Evolutionary conservation across 148 eudicot species (phyloP).

Genomic region (Camellia sinensis): DNA sequence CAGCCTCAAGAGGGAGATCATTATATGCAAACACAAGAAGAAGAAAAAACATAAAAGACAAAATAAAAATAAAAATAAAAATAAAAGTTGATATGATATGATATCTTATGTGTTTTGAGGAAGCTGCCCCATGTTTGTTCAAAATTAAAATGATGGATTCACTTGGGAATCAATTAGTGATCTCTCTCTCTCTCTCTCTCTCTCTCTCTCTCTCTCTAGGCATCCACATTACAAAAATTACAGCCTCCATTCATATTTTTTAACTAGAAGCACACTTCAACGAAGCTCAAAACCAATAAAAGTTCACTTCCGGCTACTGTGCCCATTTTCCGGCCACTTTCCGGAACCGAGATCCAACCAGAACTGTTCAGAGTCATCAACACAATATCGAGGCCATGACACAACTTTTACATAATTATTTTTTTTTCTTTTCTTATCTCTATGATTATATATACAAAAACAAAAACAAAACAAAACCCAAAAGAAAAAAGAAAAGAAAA

Average conservation of each 20-base stretch:
- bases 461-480: too few relatives aligned
- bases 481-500: background rate
- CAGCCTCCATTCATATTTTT: background rate
- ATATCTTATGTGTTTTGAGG: too few relatives aligned
- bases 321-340: background rate
- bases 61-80: too few relatives aligned
- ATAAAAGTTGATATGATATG: too few relatives aligned
- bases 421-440: background rate
- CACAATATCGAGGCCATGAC: background rate
- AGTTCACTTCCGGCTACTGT: background rate
- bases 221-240: background rate
- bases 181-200: too few relatives aligned
- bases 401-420: background rate
- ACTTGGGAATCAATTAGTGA: too few relatives aligned
- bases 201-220: background rate
- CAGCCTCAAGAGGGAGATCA: too few relatives aligned
- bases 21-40: too few relatives aligned
- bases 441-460: slow-evolving; percentile 2
- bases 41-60: too few relatives aligned
- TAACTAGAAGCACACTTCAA: background rate
- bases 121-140: too few relatives aligned
- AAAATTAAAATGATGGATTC: too few relatives aligned
- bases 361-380: slow-evolving; percentile 7
- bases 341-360: slow-evolving; percentile 3
- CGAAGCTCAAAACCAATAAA: background rate